Conservation (phyloP, 257 asterid species). For the Ilex aquifolium region DNA sequence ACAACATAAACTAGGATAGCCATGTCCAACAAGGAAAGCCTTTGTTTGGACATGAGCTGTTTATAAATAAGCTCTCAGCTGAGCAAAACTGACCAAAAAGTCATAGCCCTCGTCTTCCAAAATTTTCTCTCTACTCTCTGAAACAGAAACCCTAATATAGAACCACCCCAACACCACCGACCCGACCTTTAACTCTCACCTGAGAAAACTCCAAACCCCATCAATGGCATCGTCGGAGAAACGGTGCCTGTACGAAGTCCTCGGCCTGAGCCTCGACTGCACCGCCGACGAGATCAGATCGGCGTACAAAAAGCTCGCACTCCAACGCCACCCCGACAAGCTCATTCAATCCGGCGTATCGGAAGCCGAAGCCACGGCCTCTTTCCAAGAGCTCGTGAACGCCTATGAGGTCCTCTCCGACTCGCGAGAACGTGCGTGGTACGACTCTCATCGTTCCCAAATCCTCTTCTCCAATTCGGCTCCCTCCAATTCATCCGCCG, state of each 20-base stretch:
- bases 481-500: constrained; percentile 13
- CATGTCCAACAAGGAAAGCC: too few species aligned
- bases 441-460: constrained; percentile 91
- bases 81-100: too few species aligned
- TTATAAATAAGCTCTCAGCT: too few species aligned
- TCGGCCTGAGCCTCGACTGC: constrained; percentile 60
- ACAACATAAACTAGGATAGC: too few species aligned
- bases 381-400: constrained; percentile 89
- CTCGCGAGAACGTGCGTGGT: constrained; percentile 85
- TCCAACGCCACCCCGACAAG: constrained; percentile 99
- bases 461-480: constrained; percentile 54
- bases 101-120: too few species aligned
- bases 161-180: too few species aligned
- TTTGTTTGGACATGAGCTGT: too few species aligned
- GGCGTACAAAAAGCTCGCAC: constrained; percentile 79
- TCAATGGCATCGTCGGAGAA: constrained; percentile 65
- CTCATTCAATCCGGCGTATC: constrained; percentile 69
- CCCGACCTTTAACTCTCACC: too few species aligned
- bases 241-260: constrained; percentile 90
- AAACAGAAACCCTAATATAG: too few species aligned
- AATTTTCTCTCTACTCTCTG: too few species aligned
- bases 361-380: constrained; percentile 86
- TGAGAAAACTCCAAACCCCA: background rate
- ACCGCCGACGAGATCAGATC: constrained; percentile 81
- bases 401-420: constrained; percentile 95